phyloP scores from a whole-genome alignment of 2,329 filamentous ascomycete genomes.

The Xylariales sp. region DNA sequence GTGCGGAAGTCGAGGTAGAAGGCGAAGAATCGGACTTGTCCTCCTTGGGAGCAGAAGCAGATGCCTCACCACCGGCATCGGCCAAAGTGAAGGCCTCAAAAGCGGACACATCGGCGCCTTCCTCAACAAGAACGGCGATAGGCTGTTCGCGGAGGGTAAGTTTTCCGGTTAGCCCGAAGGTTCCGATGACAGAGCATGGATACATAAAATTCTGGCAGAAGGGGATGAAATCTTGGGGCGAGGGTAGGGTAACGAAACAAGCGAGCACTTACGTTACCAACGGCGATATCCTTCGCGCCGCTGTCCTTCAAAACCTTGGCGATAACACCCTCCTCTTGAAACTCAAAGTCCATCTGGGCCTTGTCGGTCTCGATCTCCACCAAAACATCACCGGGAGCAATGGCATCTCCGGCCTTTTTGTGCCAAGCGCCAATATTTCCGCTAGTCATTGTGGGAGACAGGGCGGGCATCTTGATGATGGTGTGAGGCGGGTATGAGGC shows the following conservation, averaged over 20 bases:
- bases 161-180: no score
- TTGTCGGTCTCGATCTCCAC: conserved; percentile 99
- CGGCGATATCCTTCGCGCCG: conserved; percentile 88
- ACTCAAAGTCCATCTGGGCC: conserved; percentile 99
- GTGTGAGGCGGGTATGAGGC: conserved; percentile 92
- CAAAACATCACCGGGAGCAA: conserved; percentile 88
- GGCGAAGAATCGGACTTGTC: conserved; percentile 58
- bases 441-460: conserved; percentile 95
- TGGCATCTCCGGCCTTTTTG: conserved; percentile 88
- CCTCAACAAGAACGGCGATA: conserved; percentile 91
- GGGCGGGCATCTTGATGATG: conserved; percentile 93
- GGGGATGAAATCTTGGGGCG: no score
- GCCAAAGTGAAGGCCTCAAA: conserved; percentile 86
- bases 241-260: no score
- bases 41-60: conserved; percentile 63
- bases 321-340: conserved; percentile 94
- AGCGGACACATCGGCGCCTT: conserved; percentile 78
- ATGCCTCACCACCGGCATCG: conserved; percentile 81
- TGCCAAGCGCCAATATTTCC: conserved; percentile 98
- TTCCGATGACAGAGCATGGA: no score
- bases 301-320: conserved; percentile 92
- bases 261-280: conserved; percentile 94
- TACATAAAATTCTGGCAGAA: no score
- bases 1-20: conserved; percentile 53
- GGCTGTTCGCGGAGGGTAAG: conserved; percentile 53